Conservation (phyloP, 441 rosid species). For the Euphorbia corollata region DNA sequence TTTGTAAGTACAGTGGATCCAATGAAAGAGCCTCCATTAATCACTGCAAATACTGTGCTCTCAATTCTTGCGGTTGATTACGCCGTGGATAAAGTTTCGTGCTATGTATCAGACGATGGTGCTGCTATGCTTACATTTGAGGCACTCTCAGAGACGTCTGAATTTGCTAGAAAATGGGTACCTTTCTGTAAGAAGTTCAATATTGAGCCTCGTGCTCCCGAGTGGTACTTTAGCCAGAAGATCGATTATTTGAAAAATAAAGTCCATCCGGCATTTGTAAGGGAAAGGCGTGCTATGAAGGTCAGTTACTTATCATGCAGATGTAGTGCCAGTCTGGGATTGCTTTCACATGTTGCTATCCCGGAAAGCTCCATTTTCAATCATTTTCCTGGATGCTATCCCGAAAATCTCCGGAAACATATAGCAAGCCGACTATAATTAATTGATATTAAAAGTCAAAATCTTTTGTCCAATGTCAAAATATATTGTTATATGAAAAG, state of each 20-base stretch:
- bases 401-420: too few species aligned
- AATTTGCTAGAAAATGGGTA: slow-evolving; percentile 94
- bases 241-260: slow-evolving; percentile 81
- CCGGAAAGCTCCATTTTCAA: too few species aligned
- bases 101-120: slow-evolving; percentile 98
- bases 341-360: too few species aligned
- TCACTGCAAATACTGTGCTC: slow-evolving; percentile 94
- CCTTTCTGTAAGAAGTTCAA: slow-evolving; percentile 84
- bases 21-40: slow-evolving; percentile 89
- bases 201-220: slow-evolving; percentile 98
- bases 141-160: slow-evolving; percentile 95
- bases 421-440: too few species aligned
- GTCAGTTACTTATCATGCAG: slow-evolving; percentile 28
- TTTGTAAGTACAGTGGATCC: slow-evolving; percentile 99
- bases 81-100: slow-evolving; percentile 87
- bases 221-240: slow-evolving; percentile 85
- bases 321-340: too few species aligned
- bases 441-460: too few species aligned
- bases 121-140: slow-evolving; percentile 99
- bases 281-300: slow-evolving; percentile 93
- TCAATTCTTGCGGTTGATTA: slow-evolving; percentile 98
- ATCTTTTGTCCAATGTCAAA: too few species aligned
- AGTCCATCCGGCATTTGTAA: slow-evolving; percentile 68
- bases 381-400: too few species aligned
- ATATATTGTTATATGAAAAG: too few species aligned